Evolutionary conservation across 2,329 filamentous ascomycete species (phyloP).

Genomic region (Cordyceps cateniannulata): DNA sequence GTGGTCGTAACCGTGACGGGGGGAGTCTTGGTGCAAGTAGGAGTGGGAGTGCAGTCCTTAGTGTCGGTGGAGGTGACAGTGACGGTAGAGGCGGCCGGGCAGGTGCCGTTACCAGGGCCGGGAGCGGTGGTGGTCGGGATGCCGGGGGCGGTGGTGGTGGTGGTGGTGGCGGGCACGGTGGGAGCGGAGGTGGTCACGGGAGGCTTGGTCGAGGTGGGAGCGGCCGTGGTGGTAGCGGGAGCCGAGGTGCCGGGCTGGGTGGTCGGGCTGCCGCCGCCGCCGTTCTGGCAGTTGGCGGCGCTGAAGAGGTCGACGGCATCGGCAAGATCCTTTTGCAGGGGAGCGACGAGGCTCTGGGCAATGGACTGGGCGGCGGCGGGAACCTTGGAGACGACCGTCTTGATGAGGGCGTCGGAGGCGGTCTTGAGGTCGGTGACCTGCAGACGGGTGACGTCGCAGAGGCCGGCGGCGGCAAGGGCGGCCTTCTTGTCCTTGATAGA

Average conservation of each 20-base stretch:
- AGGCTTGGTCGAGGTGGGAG: neutral
- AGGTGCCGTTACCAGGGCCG: slow-evolving; percentile 5
- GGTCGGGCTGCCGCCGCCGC: neutral
- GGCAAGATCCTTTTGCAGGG: slow-evolving; percentile 20
- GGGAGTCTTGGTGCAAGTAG: slow-evolving; percentile 8
- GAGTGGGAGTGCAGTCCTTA: slow-evolving; percentile 6
- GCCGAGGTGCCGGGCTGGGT: neutral
- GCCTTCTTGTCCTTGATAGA: slow-evolving; percentile 23
- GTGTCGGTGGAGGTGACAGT: slow-evolving; percentile 10
- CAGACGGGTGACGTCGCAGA: slow-evolving; percentile 22
- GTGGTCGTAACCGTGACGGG: slow-evolving; percentile 9
- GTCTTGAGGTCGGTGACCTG: slow-evolving; percentile 20
- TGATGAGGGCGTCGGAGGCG: slow-evolving; percentile 22
- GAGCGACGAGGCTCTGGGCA: slow-evolving; percentile 20
- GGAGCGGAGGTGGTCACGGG: slow-evolving; percentile 2
- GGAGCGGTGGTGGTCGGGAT: neutral
- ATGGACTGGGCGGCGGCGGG: slow-evolving; percentile 23
- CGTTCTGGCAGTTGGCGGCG: slow-evolving; percentile 24
- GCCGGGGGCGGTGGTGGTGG: slow-evolving; percentile 5
- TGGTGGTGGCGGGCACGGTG: neutral
- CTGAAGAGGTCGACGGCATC: slow-evolving; percentile 21
- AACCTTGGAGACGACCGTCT: slow-evolving; percentile 24
- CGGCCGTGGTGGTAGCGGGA: neutral
- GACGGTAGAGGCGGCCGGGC: slow-evolving; percentile 10
- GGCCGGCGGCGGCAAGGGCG: slow-evolving; percentile 22